Evolutionary conservation across 441 rosid genomes (phyloP).

Genomic region (Mallotus japonicus): DNA sequence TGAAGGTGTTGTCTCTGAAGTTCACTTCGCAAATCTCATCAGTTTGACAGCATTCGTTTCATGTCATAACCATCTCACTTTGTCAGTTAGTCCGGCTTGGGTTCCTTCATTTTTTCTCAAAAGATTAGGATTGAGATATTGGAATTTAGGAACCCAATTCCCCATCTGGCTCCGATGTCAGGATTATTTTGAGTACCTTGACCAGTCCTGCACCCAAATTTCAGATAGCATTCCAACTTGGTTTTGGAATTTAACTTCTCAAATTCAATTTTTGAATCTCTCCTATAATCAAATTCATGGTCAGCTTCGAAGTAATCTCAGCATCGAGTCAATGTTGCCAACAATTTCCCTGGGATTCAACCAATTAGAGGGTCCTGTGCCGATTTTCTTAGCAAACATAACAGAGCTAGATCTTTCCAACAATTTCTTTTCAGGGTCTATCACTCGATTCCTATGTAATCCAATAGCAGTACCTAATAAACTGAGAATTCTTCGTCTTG

Average conservation of each 20-base stretch:
- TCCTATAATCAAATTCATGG: slow-evolving; percentile 18
- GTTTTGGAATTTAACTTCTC: slow-evolving; percentile 17
- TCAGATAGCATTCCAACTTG: slow-evolving; percentile 13
- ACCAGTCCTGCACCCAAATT: not conserved
- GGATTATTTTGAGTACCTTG: not conserved
- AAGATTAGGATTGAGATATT: not conserved
- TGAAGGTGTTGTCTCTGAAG: slow-evolving; percentile 1
- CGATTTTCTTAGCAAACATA: not conserved
- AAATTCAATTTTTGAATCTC: slow-evolving; percentile 9
- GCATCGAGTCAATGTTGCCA: slow-evolving; percentile 1
- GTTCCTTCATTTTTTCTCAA: slow-evolving; percentile 9
- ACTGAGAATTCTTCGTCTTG: slow-evolving; percentile 9
- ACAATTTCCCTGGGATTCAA: slow-evolving; percentile 13
- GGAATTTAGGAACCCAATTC: slow-evolving; percentile 7
- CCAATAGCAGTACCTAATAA: not conserved
- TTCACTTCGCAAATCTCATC: slow-evolving; percentile 8
- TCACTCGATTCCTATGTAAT: not conserved
- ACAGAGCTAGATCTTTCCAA: slow-evolving; percentile 11
- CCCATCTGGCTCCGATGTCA: slow-evolving; percentile 10
- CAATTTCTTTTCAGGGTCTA: slow-evolving; percentile 14
- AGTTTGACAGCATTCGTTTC: slow-evolving; percentile 3
- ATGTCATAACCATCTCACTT: not conserved
- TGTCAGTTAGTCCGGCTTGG: slow-evolving; percentile 5
- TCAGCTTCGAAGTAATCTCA: slow-evolving; percentile 8
- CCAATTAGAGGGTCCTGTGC: slow-evolving; percentile 8